These are phyloP conservation scores for Malus domestica DNA, from an alignment of 306 rosid species.

Conservation along the genomic window ASM211411v1 NC_041793.1:44600501-44601000, in stretches of 20 bases:
- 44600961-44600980: constrained; percentile 52
- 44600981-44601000: constrained; percentile 8
- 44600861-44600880: neutral
- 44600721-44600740: neutral
- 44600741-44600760: neutral
- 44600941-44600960: constrained; percentile 55
- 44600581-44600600: neutral
- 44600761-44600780: neutral
- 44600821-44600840: neutral
- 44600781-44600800: neutral
- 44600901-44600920: neutral
- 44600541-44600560: neutral
- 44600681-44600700: neutral
- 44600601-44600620: neutral
- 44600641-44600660: neutral
- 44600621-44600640: neutral
- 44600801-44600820: neutral
- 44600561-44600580: neutral
- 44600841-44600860: neutral
- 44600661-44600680: neutral
- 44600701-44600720: neutral
- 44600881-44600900: neutral
- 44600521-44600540: no score
- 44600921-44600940: neutral
- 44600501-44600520: no score